These are phyloP conservation scores for Globisporangium viniferum DNA, from an alignment of 352 stramenopile genomes.

Conservation along the genomic window DNA sequence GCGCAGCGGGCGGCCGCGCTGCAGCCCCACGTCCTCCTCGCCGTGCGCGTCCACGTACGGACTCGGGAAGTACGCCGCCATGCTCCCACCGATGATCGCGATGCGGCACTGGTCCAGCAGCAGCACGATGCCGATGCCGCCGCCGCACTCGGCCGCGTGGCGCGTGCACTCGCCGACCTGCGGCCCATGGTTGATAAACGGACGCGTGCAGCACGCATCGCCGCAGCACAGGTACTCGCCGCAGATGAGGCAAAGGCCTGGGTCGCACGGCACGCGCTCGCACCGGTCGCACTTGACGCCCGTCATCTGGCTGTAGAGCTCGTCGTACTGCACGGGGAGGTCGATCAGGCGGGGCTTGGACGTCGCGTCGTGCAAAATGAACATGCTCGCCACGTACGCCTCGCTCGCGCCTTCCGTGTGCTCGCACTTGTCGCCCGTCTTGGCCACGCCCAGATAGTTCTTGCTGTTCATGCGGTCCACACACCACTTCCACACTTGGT, in stretches of 20 bases:
- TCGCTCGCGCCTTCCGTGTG: slow-evolving; percentile 84
- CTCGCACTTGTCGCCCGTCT: slow-evolving; percentile 78
- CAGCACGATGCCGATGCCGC: slow-evolving; percentile 80
- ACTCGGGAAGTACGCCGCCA: slow-evolving; percentile 83
- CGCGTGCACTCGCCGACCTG: slow-evolving; percentile 83
- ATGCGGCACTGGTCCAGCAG: slow-evolving; percentile 85
- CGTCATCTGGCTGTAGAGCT: slow-evolving; percentile 76
- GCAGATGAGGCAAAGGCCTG: slow-evolving; percentile 80
- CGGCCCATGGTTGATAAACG: slow-evolving; percentile 71
- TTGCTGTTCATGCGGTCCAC: slow-evolving; percentile 83
- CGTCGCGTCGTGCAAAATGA: slow-evolving; percentile 74
- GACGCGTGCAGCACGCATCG: slow-evolving; percentile 78
- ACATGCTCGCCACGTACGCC: slow-evolving; percentile 86
- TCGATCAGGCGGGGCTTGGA: slow-evolving; percentile 65
- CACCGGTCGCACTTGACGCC: slow-evolving; percentile 70
- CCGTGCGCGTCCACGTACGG: slow-evolving; percentile 85
- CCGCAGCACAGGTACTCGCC: slow-evolving; percentile 82
- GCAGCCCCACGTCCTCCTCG: slow-evolving; percentile 81
- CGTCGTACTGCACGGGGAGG: slow-evolving; percentile 81
- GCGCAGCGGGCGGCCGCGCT: slow-evolving; percentile 74
- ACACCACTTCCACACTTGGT: slow-evolving; percentile 84
- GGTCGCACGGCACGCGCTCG: slow-evolving; percentile 61
- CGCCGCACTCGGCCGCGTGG: slow-evolving; percentile 80
- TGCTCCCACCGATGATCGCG: slow-evolving; percentile 77
- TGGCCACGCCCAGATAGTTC: slow-evolving; percentile 59